Evolutionary conservation across 108 stramenopile species (phyloP), one percentile per base, ranked within the genome.

Genomic region (Skeletonema tropicum): DNA sequence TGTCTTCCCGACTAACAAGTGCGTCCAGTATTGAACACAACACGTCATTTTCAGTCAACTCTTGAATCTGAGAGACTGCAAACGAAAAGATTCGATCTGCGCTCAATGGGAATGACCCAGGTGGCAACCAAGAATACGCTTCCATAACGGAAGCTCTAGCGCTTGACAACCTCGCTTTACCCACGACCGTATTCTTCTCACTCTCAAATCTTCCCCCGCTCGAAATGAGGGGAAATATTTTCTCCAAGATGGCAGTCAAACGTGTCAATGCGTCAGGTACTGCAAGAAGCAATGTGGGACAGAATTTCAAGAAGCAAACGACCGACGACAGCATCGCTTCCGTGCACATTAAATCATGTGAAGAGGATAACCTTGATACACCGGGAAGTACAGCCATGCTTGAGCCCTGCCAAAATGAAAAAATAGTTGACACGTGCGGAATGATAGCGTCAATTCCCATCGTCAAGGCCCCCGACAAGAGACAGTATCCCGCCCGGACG

Each of bases 51-150:
- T 65, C 76, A 26, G 62, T 90, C 76, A 70, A 81, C 74, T 52
- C 87, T 83, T 88, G 84, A 31, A 96, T 91, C 41, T 94, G 88
- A 26, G 64, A 57, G 6, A 83, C 86, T 5, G 95, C 89, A 77
- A 94, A 92, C 10, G 68, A 69, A 69, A 94, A 96, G 13, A 96
- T 87, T 25, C 84, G 69, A 71, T 93, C 91, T 3, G 95, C 93
- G 57, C 85, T 84, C 82, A 91, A 81, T 6, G 93, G 92, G 57
- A 84, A 96, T 21, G 91, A 92, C 4, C 95, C 95, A 45, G 95
- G 89, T 48, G 95, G 95, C 15, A 96, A 68, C 95, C 93, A 96
- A 19, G 92, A 85, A 66, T 94, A 96, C 17, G 95, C 90, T 64
- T 96, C 93, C 83, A 96, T 73, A 9, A 96, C 77, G 15, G 90